These are phyloP conservation scores for Elsinoe perseae DNA, from an alignment of 2,329 filamentous ascomycete genomes.

Conservation along the genomic window DNA sequence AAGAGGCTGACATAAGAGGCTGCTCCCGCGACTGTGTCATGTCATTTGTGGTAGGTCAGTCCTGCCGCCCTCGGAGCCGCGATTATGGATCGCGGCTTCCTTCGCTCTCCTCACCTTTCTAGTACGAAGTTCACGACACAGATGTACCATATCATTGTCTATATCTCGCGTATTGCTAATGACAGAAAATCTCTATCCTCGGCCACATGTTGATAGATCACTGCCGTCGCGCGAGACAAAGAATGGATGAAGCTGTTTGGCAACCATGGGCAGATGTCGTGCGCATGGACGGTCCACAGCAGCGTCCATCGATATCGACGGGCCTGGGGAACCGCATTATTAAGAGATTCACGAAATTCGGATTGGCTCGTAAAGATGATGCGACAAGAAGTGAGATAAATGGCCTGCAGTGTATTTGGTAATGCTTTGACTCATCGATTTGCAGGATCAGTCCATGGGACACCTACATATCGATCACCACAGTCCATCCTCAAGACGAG, in stretches of 20 bases:
- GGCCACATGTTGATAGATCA: background rate
- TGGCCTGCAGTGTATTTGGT: background rate
- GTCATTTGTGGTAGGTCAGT: too few species aligned
- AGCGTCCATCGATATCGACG: background rate
- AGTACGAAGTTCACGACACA: too few species aligned
- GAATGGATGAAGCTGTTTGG: slow-evolving; percentile 3
- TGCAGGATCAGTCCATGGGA: background rate
- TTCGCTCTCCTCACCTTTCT: too few species aligned
- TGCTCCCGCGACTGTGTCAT: too few species aligned
- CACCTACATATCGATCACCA: background rate
- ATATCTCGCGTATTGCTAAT: background rate
- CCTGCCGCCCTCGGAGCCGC: too few species aligned
- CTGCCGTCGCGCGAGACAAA: background rate
- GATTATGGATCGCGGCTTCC: too few species aligned
- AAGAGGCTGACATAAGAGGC: too few species aligned
- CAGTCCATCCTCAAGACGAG: background rate
- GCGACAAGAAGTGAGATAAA: background rate
- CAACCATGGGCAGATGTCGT: background rate
- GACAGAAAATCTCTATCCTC: background rate
- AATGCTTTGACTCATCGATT: background rate
- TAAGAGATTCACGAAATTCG: background rate
- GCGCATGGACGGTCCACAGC: background rate
- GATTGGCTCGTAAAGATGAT: background rate
- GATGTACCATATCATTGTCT: background rate
- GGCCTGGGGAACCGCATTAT: background rate